phyloP scores from a whole-genome alignment of 352 stramenopile species.

The Pelagophyceae sp. region DNA sequence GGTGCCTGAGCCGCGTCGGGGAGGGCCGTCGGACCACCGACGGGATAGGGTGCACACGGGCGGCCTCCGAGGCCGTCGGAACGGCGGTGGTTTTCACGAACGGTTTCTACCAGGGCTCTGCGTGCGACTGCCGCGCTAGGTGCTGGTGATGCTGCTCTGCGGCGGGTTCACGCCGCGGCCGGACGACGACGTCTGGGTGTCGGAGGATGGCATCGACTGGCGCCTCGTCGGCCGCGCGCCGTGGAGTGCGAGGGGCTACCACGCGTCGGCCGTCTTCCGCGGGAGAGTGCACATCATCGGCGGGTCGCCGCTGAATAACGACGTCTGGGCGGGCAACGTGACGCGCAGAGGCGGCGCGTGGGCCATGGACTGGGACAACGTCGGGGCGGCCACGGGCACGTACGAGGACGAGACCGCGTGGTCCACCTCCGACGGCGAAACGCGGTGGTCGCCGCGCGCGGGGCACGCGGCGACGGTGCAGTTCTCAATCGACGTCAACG shows the following conservation, averaged over 20 bases:
- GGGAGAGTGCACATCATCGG: conserved; percentile 29
- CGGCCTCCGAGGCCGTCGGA: no score
- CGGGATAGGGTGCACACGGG: no score
- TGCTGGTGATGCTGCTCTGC: conserved; percentile 25
- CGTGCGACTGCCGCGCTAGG: no score
- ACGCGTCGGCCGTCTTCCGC: conserved; percentile 19
- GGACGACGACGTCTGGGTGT: conserved; percentile 36
- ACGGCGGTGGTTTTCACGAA: no score
- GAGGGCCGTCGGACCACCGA: no score
- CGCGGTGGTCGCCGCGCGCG: background rate
- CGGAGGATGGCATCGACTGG: conserved; percentile 31
- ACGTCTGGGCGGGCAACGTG: conserved; percentile 30
- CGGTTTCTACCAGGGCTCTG: no score
- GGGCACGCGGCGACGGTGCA: background rate
- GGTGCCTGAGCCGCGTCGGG: no score
- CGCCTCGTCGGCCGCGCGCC: conserved; percentile 26
- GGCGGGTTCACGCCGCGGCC: conserved; percentile 36
- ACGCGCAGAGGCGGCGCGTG: conserved; percentile 18
- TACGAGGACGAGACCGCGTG: conserved; percentile 16
- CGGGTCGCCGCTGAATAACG: conserved; percentile 35
- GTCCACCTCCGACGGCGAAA: background rate
- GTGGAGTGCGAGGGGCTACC: conserved; percentile 33
- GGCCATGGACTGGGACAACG: conserved; percentile 6
- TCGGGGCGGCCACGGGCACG: background rate
- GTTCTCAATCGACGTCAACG: background rate